phyloP scores from a whole-genome alignment of 1,284 basidiomycete species.

The Cystobasidiaceae sp. region DNA sequence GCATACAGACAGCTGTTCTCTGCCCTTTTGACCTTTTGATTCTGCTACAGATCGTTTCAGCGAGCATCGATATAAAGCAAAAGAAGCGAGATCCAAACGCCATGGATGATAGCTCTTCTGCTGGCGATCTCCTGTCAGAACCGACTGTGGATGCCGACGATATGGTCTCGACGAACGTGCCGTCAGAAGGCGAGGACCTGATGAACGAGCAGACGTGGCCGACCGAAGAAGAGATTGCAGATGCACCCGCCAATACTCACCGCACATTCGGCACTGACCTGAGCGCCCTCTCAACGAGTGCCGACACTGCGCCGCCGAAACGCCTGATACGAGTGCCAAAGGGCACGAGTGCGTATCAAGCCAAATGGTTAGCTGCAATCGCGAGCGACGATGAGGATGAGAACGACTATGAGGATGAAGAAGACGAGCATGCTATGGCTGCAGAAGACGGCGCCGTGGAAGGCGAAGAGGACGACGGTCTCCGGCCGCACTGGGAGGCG shows the following conservation, averaged over 20 bases:
- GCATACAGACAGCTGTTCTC: not conserved
- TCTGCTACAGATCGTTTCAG: conserved; percentile 9
- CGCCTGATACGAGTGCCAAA: conserved; percentile 71
- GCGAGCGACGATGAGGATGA: conserved; percentile 55
- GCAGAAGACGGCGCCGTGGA: conserved; percentile 43
- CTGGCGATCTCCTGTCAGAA: conserved; percentile 46
- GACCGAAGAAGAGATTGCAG: conserved; percentile 88
- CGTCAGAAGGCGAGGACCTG: conserved; percentile 69
- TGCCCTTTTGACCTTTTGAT: no score
- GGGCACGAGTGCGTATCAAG: conserved; percentile 88
- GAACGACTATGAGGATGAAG: conserved; percentile 53
- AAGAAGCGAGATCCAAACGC: conserved; percentile 39
- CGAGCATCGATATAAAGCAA: conserved; percentile 44
- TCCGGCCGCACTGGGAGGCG: conserved; percentile 44
- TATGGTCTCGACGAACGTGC: conserved; percentile 69
- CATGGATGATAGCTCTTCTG: conserved; percentile 48
- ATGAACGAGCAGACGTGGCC: conserved; percentile 98
- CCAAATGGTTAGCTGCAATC: conserved; percentile 85
- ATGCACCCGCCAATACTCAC: conserved; percentile 45
- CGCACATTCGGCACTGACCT: conserved; percentile 43
- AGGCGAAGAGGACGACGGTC: conserved; percentile 36
- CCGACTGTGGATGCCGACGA: conserved; percentile 66
- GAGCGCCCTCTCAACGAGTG: conserved; percentile 58
- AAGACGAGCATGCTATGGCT: conserved; percentile 49
- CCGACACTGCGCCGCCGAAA: conserved; percentile 63